Evolutionary conservation across 1,284 basidiomycete species (phyloP), one percentile per base, ranked within the genome.

Genomic region (Trichosporon coremiiforme): DNA sequence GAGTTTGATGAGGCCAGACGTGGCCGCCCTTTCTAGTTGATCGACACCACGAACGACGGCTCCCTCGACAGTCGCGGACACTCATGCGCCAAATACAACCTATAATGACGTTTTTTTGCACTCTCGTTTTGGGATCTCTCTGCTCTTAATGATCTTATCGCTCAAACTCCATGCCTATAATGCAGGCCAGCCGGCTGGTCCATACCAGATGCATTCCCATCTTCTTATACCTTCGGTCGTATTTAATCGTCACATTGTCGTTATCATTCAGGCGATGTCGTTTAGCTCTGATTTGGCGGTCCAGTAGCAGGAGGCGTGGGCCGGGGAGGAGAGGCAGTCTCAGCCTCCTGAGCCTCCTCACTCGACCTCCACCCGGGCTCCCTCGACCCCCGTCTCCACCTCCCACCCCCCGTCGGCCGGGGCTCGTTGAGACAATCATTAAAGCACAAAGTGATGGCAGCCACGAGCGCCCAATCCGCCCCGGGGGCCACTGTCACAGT

Each of bases 371-470:
- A 25, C 25, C 25, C 25, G 25, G 25, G 25, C 25, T 25, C 25
- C 25, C 25, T 25, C 25, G 25, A 25, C 57, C 35, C 35, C 15
- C 57, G 13, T 31, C 57, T 33, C 29, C 29, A 62, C 9, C 29
- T 12, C 5, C 57, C 57, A 4, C 57, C 57, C 9, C 57, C 57
- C 57, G 57, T 62, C 31, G 57, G 57, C 7, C 57, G 13, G 17
- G 57, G 57, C 57, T 62, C 57, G n/a, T 62, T 62, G 31, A 62
- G 57, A 15, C 57, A 62, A 17, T 85, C 83, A 70, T 85, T 83
- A 67, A 84, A 80, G 68, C 82, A 82, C 53, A 85, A 79, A 70
- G 82, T 82, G 29, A 85, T 75, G 6, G 83, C 85, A 7, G 83
- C 79, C 38, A 85, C 79, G 31, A 84, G 75, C 2, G 83, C 77